phyloP scores from a whole-genome alignment of 495 filamentous ascomycete species.

The Neurospora discreta region DNA sequence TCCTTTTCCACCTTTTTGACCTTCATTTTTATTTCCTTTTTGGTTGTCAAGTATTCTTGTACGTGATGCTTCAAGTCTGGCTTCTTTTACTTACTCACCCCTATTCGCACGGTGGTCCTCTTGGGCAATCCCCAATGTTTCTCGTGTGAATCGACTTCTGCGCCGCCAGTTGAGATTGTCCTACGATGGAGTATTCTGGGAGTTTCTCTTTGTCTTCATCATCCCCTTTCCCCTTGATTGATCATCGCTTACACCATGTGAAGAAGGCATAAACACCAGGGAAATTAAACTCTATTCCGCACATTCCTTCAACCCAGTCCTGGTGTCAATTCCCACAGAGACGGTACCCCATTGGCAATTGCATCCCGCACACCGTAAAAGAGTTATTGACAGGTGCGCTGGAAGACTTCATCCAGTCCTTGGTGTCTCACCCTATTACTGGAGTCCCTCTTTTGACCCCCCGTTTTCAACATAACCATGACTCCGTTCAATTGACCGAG shows the following conservation, averaged over 20 bases:
- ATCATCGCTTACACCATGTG: not conserved
- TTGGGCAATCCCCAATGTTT: not conserved
- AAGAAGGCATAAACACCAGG: not conserved
- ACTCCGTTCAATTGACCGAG: not conserved
- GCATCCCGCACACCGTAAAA: not conserved
- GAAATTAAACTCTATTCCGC: not conserved
- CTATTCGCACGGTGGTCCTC: not conserved
- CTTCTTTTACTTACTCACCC: not conserved
- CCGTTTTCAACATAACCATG: not conserved
- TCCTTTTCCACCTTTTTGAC: too few species aligned
- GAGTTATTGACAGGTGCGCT: not conserved
- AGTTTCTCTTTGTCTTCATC: not conserved
- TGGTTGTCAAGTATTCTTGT: not conserved
- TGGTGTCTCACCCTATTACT: not conserved
- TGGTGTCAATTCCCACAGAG: not conserved
- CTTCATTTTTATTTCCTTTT: not conserved
- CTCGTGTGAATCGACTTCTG: not conserved
- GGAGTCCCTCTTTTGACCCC: not conserved
- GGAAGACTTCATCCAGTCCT: not conserved
- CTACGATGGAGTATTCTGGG: accelerated
- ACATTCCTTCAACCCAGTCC: not conserved
- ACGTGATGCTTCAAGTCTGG: not conserved
- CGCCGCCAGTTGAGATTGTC: not conserved
- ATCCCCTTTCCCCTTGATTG: not conserved
- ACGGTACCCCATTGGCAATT: not conserved